These are phyloP conservation scores for Cucurbitaria berberidis DNA, from an alignment of 2,329 filamentous ascomycete species.

Conservation along the genomic window DNA sequence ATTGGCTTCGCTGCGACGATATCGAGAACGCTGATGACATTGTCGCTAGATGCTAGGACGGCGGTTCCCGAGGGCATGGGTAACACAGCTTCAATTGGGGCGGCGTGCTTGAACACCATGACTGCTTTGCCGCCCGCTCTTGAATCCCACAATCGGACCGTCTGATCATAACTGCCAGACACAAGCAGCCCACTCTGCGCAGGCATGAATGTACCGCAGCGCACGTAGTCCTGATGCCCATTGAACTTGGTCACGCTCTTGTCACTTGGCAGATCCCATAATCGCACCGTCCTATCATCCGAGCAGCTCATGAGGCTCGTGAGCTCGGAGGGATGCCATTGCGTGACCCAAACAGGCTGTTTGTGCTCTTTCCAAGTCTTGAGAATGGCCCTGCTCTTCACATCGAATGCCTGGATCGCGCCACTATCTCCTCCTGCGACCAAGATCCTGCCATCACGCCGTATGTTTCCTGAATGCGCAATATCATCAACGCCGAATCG, in stretches of 20 bases:
- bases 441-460: constrained; percentile 85
- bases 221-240: constrained; percentile 92
- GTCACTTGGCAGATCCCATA: constrained; percentile 91
- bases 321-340: constrained; percentile 87
- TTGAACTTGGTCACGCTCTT: constrained; percentile 77
- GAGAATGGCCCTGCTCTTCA: constrained; percentile 85
- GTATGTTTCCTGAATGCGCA: constrained; percentile 86
- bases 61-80: constrained; percentile 86
- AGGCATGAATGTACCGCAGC: constrained; percentile 85
- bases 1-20: constrained; percentile 88
- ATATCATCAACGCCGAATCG: constrained; percentile 81
- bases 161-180: constrained; percentile 93
- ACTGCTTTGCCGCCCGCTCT: constrained; percentile 69
- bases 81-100: constrained; percentile 85
- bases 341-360: constrained; percentile 90
- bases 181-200: constrained; percentile 73
- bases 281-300: constrained; percentile 88
- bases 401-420: constrained; percentile 93
- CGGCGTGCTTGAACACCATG: constrained; percentile 95
- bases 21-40: constrained; percentile 88
- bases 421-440: constrained; percentile 92
- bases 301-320: constrained; percentile 87
- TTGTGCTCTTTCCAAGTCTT: constrained; percentile 96
- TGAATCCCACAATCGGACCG: constrained; percentile 92
- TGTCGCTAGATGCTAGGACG: constrained; percentile 82